phyloP scores from a whole-genome alignment of 2,329 filamentous ascomycete species.

The Kalmusia sp. region DNA sequence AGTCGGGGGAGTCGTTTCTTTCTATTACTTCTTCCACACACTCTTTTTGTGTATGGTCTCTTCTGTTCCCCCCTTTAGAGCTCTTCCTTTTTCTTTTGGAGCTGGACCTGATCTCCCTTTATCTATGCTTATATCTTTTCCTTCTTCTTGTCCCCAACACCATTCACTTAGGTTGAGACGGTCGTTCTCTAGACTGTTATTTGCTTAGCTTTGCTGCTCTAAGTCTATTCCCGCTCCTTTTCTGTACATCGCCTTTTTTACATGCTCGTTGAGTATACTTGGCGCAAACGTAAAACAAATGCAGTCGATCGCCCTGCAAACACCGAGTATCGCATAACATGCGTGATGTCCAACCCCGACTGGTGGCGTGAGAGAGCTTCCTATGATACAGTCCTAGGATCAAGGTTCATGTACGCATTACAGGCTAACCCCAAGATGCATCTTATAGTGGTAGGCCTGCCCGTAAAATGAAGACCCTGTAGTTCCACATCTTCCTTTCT shows the following conservation, averaged over 20 bases:
- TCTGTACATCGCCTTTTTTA: background rate
- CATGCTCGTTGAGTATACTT: background rate
- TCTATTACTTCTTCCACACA: background rate
- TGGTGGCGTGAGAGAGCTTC: too few species aligned
- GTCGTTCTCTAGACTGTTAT: background rate
- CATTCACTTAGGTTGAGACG: background rate
- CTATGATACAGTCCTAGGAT: too few species aligned
- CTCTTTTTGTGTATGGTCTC: background rate
- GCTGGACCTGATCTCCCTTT: too few species aligned
- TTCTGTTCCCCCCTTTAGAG: background rate
- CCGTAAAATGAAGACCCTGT: too few species aligned
- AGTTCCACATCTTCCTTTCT: too few species aligned
- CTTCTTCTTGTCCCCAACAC: background rate
- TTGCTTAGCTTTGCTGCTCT: background rate
- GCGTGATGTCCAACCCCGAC: background rate
- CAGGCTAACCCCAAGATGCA: too few species aligned
- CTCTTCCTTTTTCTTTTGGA: background rate
- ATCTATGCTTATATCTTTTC: background rate
- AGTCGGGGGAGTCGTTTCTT: background rate
- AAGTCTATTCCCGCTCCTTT: background rate
- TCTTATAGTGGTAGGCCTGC: too few species aligned
- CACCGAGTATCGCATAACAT: background rate
- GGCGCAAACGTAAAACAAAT: background rate
- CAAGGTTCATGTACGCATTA: too few species aligned
- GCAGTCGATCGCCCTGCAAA: background rate